Evolutionary conservation across 768 basidiomycete genomes (phyloP), one percentile per base, ranked within the genome.

Genomic region (Leccinum olivaceopallidum): DNA sequence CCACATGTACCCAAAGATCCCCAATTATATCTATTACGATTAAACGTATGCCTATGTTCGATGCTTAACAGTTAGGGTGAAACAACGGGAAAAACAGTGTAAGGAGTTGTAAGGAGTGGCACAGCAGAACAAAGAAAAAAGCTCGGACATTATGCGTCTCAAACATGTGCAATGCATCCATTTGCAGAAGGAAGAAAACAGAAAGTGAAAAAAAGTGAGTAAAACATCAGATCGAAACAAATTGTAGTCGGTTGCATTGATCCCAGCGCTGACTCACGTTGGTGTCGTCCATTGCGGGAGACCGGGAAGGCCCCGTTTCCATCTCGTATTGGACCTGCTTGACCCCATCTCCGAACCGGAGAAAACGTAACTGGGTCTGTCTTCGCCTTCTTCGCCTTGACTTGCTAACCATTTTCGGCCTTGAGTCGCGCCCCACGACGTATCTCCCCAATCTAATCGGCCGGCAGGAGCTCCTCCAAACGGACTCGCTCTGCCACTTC

Each of bases 291-390:
- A 74, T 56, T 74, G 71, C 13, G 69, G 63, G 8, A 74, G 62
- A 39, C 75, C 68, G 34, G 77, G 77, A 26, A 78, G 63, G 16
- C 69, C 74, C 39, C 65, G 67, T 56, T 72, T 70, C 63, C 71
- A 69, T 63, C 70, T 78, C 24, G 64, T 61, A 26, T 64, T 56
- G 30, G 62, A 62, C 44, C 64, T 58, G n/a, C 67, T 59, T 13
- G 59, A 53, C 14, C 60, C 63, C 6, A 47, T 32, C 5, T 65
- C 62, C 24, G 69, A 63, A 10, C 67, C 62, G 12, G 73, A 68
- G 16, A 71, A 63, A n/a, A 62, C 61, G n/a, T 55, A 63, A 8
- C 61, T 65, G 28, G 70, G 65, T 39, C 66, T 69, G 14, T 76
- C 71, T 5, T 69, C 73, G 49, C 68, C 68, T 36, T 69, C 71